A percentile compares a stretch with the other conserved stretches of the same genome.
Evolutionary conservation across 176 grass and related monocot species (phyloP).

Genomic region (Eremochloa ophiuroides): DNA sequence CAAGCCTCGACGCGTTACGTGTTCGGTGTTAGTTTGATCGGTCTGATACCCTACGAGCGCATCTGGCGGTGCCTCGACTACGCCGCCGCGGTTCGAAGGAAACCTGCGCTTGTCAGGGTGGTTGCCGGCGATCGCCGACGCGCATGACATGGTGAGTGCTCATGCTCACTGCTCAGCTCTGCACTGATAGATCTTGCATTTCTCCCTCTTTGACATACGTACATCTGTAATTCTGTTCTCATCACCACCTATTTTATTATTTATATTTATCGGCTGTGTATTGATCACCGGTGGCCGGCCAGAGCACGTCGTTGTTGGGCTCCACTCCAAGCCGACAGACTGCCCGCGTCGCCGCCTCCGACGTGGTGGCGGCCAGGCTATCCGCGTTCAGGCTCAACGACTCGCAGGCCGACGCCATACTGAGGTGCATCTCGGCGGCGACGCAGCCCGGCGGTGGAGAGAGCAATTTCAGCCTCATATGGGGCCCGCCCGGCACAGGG

Average conservation of each 20-base stretch:
- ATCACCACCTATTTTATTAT: not conserved
- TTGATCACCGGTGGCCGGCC: not conserved
- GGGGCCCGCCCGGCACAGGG: slow-evolving; percentile 65
- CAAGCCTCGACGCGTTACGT: not conserved
- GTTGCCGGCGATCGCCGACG: not conserved
- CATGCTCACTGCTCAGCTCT: no score
- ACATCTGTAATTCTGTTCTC: not conserved
- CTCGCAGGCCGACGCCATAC: slow-evolving; percentile 37
- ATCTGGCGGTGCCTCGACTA: slow-evolving; percentile 11
- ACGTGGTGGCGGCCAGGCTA: not conserved
- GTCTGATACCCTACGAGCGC: not conserved
- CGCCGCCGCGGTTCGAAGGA: not conserved
- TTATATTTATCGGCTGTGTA: not conserved
- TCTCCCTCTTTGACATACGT: not conserved
- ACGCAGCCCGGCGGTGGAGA: not conserved
- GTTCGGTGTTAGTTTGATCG: not conserved
- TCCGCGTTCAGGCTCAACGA: slow-evolving; percentile 42
- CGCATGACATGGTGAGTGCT: not conserved
- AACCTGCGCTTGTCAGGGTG: not conserved
- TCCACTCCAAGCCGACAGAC: not conserved
- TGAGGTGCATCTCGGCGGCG: slow-evolving; percentile 27
- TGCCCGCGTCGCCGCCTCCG: not conserved
- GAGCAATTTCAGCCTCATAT: slow-evolving; percentile 48
- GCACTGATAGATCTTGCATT: not conserved
- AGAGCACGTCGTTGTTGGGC: not conserved